phyloP scores from a whole-genome alignment of 1,284 basidiomycete species.

The Sporisorium reilianum region DNA sequence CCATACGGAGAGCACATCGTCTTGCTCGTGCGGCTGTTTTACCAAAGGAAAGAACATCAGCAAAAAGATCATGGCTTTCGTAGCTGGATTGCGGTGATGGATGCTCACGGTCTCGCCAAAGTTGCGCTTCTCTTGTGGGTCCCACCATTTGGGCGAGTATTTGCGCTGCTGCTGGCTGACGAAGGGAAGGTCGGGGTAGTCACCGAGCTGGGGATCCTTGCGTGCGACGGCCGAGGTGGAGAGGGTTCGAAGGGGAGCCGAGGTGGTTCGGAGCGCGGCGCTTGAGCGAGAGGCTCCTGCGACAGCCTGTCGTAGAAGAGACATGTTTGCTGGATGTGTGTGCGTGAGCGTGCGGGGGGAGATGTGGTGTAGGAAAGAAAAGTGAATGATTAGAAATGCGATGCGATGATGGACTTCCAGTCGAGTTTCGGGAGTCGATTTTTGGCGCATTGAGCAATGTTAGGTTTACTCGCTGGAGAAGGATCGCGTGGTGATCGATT shows the following conservation, averaged over 20 bases:
- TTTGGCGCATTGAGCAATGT: constrained; percentile 8
- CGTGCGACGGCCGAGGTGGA: constrained; percentile 29
- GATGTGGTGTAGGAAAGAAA: constrained; percentile 1
- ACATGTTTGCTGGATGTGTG: constrained; percentile 33
- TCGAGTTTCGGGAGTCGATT: not conserved
- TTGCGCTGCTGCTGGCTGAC: constrained; percentile 60
- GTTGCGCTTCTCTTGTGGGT: constrained; percentile 67
- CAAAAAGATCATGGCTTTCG: not conserved
- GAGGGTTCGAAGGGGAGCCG: constrained; percentile 24
- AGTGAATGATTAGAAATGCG: constrained; percentile 8
- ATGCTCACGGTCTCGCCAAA: constrained; percentile 65
- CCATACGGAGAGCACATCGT: constrained; percentile 68
- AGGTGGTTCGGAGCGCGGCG: constrained; percentile 17
- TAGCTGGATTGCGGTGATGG: not conserved
- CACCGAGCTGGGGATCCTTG: constrained; percentile 67
- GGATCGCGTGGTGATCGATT: constrained; percentile 17
- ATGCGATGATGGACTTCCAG: constrained; percentile 17
- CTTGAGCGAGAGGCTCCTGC: constrained; percentile 38
- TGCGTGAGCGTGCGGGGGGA: not conserved
- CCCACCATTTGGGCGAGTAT: constrained; percentile 66
- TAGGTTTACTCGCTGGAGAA: too few species aligned
- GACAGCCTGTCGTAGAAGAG: constrained; percentile 44
- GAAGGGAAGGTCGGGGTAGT: constrained; percentile 64
- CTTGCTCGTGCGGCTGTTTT: constrained; percentile 64
- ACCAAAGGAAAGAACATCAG: not conserved